Evolutionary conservation across 495 filamentous ascomycete species (phyloP), one percentile per base, ranked within the genome.

Genomic region (Hypomontagnella monticulosa): DNA sequence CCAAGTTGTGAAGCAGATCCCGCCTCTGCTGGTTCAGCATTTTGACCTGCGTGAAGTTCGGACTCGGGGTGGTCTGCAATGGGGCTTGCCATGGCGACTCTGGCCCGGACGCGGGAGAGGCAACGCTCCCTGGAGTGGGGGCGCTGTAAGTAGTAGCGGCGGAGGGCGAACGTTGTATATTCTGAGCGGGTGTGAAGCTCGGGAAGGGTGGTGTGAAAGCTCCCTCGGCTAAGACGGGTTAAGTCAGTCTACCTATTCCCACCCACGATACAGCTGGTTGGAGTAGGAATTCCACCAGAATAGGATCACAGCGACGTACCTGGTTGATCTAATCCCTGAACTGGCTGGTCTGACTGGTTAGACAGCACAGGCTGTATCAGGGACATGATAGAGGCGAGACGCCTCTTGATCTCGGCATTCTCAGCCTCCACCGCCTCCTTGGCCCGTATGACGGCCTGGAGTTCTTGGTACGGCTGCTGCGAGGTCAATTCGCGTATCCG

Each of bases 381-480:
- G 48, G 82, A 78, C 72, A 91, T 74, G 16, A 90, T 83, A 15
- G 80, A 76, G 36, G 81, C 79, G 60, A 96, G 72, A 27, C 83
- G 80, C 71, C 80, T 79, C 68, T 84, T 87, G 40, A 93, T 84
- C 48, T 90, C 87, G 37, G 80, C 81, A 73, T 92, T 91, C 71
- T 94, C 91, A 27, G 82, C 82, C 74, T 89, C 82, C 32, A 89
- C 82, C 8, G 83, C 79, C 66, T 91, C 88, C 80, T 90, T 92
- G 73, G 90, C 84, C 34, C 83, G 80, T 34, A 91, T 61, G 10
- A 84, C 89, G 16, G 82, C 77, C 78, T 93, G 90, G 10, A 94
- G 84, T 69, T 96, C 91, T 64, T 88, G 85, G 66, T 91, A 91
- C 0, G 92, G 91, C 70, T 92, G 87, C 75, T 91, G 89, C 4